Conservation (phyloP, 306 rosid genomes). For the Lathyrus sativus region DNA sequence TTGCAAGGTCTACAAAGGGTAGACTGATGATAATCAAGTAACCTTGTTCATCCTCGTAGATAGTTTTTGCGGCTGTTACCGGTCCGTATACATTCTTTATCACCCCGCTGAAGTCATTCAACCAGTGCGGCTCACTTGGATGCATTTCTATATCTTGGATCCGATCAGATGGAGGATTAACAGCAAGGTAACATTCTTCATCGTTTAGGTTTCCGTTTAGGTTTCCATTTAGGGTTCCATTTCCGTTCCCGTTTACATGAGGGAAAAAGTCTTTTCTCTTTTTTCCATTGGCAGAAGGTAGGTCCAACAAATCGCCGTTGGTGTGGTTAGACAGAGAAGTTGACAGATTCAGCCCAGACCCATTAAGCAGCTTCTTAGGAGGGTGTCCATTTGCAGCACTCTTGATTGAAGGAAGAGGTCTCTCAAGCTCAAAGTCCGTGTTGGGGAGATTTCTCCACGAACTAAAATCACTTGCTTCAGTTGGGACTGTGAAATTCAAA, state of each 20-base stretch:
- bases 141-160: conserved; percentile 58
- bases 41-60: conserved; percentile 84
- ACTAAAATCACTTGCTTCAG: conserved; percentile 84
- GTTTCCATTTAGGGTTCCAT: conserved; percentile 40
- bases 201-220: conserved; percentile 40
- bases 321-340: conserved; percentile 58
- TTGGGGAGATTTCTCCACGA: conserved; percentile 87
- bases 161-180: conserved; percentile 74
- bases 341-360: conserved; percentile 73
- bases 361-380: conserved; percentile 80
- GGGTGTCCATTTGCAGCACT: conserved; percentile 52
- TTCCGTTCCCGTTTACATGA: conserved; percentile 48
- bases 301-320: conserved; percentile 68
- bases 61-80: conserved; percentile 85
- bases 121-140: conserved; percentile 60
- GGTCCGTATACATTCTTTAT: conserved; percentile 80
- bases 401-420: conserved; percentile 63
- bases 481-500: conserved; percentile 70
- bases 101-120: conserved; percentile 77
- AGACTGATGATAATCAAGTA: conserved; percentile 79
- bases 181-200: conserved; percentile 70
- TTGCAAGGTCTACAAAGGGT: conserved; percentile 82
- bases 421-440: conserved; percentile 87
- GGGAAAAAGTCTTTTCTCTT: conserved; percentile 75
- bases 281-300: conserved; percentile 66